Evolutionary conservation across 257 asterid genomes (phyloP).

Genomic region (Solanum ossicruentum): DNA sequence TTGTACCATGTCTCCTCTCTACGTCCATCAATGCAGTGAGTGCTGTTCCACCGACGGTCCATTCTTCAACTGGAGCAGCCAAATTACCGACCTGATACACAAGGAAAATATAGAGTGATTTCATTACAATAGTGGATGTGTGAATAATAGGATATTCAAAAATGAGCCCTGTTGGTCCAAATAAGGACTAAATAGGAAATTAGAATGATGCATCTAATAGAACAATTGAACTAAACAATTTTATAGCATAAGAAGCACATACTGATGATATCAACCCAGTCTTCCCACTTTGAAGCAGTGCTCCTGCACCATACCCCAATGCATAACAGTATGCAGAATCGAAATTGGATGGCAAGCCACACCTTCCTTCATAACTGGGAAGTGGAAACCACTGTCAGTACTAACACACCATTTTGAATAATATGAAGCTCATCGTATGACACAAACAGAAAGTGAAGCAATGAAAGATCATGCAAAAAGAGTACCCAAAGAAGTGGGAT

Average conservation of each 20-base stretch:
- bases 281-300: constrained; percentile 68
- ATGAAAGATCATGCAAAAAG: neutral
- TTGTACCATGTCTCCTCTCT: constrained; percentile 91
- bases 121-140: neutral
- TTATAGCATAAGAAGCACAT: neutral
- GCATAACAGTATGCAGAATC: constrained; percentile 85
- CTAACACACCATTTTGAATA: neutral
- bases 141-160: neutral
- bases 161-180: neutral
- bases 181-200: neutral
- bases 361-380: constrained; percentile 83
- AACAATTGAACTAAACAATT: neutral
- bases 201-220: neutral
- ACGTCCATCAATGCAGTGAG: constrained; percentile 94
- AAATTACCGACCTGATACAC: constrained; percentile 76
- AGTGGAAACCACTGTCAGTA: neutral
- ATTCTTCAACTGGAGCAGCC: constrained; percentile 82
- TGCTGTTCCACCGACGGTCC: constrained; percentile 98
- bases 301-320: constrained; percentile 77
- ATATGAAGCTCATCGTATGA: neutral
- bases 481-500: constrained; percentile 91
- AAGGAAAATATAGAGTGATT: neutral
- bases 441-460: neutral
- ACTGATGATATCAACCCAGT: constrained; percentile 78
- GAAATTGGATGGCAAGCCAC: constrained; percentile 92